Evolutionary conservation across 768 basidiomycete genomes (phyloP), one percentile per base, ranked within the genome.

Genomic region (Heimioporus sp.): DNA sequence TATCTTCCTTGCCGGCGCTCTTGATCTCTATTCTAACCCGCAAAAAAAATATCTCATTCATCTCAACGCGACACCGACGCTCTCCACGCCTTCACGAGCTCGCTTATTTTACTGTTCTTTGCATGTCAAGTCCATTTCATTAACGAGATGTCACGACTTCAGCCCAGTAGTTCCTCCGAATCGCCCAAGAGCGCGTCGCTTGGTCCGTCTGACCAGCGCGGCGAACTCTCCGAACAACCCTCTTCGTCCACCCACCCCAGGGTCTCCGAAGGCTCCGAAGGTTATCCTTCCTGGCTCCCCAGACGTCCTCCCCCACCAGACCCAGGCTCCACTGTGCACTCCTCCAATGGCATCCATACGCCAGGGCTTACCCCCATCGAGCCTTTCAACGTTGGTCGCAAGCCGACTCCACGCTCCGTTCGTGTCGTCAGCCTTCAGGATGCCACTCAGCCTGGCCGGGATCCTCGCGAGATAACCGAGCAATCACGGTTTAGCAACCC

Each of bases 261-360:
- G 51, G 32, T 51, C 2, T 72, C 68, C 46, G 79, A 81, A 59
- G 58, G 68, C 46, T 78, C 78, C 16, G 87, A 88, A 57, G 84
- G 84, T 13, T 92, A 92, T 65, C 90, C 90, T 3, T 85, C 87
- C 20, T 92, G 90, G 90, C 82, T 92, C 2, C 90, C 90, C 16
- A 81, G 75, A 53, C 78, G 90, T 13, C 90, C 91, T 3, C 83
- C 83, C 15, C 87, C 82, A 1, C 90, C 90, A 0, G 81, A 81
- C 9, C 90, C 91, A 4, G 79, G 80, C 4, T 87, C 86, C 10
- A 89, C 86, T 2, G 69, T 87, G 49, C 82, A 82, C 52, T 82
- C 81, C 8, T 80, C 79, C 24, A 72, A 78, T 43, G 76, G 73
- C n/a, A 65, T 58, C 58, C 62, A 53, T 55, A 67, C 72, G 16